These are phyloP conservation scores for Euryodendron excelsum DNA, from an alignment of 148 eudicot species.

Conservation along the genomic window DNA sequence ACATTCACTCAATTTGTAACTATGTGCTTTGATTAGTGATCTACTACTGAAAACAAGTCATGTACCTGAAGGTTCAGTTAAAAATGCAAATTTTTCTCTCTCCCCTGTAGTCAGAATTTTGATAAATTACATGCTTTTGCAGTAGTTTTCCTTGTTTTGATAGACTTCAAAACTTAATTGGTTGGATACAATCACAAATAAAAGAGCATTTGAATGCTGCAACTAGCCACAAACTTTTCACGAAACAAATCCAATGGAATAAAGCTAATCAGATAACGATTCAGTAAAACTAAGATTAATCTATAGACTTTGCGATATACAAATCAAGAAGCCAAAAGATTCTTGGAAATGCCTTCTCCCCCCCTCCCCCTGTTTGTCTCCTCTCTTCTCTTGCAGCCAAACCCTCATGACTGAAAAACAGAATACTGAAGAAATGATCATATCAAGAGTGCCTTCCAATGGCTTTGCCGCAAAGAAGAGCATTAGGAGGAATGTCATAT, in stretches of 20 bases:
- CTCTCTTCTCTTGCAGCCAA: constrained; percentile 12
- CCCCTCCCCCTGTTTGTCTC: not conserved
- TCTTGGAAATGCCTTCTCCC: not conserved
- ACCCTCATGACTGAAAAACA: constrained; percentile 20
- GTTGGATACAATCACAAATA: too few species aligned
- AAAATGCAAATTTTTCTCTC: too few species aligned
- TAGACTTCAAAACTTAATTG: too few species aligned
- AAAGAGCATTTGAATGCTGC: too few species aligned
- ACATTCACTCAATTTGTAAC: too few species aligned
- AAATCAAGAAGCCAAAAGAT: not conserved
- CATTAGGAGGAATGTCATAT: constrained; percentile 47
- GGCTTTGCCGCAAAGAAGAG: constrained; percentile 54
- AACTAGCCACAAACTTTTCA: not conserved
- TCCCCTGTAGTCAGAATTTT: too few species aligned
- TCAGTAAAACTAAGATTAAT: not conserved
- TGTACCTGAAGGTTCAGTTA: too few species aligned
- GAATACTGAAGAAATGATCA: not conserved
- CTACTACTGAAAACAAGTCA: too few species aligned
- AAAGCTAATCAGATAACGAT: not conserved
- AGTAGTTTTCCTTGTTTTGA: too few species aligned
- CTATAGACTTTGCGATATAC: not conserved
- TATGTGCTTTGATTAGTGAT: too few species aligned
- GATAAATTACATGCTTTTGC: too few species aligned
- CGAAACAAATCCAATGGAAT: not conserved
- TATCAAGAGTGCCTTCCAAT: constrained; percentile 32